phyloP scores from a whole-genome alignment of 1,284 basidiomycete genomes.

The Malassezia japonica region DNA sequence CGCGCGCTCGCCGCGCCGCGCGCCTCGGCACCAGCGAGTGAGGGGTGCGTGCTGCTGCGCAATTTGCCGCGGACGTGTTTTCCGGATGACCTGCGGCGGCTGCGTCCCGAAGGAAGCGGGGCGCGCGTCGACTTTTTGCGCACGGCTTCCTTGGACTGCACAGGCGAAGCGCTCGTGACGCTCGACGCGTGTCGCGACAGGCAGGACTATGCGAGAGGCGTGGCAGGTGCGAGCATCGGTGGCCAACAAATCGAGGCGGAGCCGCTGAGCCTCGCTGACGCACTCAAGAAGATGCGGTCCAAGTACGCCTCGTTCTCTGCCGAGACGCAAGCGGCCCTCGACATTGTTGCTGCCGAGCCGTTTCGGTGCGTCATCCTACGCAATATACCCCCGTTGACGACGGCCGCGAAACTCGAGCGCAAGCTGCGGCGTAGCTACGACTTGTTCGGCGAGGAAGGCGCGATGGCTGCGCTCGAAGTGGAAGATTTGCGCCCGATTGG shows the following conservation, averaged over 20 bases:
- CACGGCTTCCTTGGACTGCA: background rate
- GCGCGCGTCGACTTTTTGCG: slow-evolving; percentile 9
- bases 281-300: background rate
- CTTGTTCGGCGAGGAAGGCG: slow-evolving; percentile 14
- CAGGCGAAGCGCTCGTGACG: slow-evolving; percentile 1
- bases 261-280: no score
- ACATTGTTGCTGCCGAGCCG: slow-evolving; percentile 6
- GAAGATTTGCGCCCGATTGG: background rate
- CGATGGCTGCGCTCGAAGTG: background rate
- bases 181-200: no score
- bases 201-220: no score
- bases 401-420: slow-evolving; percentile 24
- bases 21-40: no score
- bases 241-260: no score
- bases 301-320: background rate
- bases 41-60: background rate
- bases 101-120: background rate
- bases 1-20: no score
- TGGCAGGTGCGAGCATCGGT: background rate
- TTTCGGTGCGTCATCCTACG: slow-evolving; percentile 20
- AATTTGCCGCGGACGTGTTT: slow-evolving; percentile 1
- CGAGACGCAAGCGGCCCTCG: background rate
- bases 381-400: slow-evolving; percentile 25
- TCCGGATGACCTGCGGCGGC: slow-evolving; percentile 4
- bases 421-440: slow-evolving; percentile 24